These are phyloP conservation scores for Colletotrichum costaricense DNA, from an alignment of 2,329 filamentous ascomycete species.

Conservation along the genomic window DNA sequence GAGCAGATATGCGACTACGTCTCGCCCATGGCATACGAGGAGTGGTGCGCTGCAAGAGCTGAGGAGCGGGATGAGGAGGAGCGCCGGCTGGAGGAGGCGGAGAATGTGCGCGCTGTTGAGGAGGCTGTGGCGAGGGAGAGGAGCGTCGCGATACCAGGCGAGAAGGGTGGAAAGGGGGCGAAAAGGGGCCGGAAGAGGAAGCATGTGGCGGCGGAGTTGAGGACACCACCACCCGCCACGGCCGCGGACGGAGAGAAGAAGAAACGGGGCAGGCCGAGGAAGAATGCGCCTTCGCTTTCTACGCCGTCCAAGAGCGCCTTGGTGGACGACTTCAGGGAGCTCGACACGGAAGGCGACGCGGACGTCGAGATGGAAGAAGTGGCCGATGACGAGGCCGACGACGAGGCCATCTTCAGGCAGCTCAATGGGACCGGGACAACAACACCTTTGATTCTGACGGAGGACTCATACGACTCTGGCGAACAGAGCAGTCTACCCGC, in stretches of 20 bases:
- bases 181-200: background rate
- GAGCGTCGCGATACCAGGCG: background rate
- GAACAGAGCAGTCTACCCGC: background rate
- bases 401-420: conserved; percentile 27
- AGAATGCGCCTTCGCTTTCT: conserved; percentile 44
- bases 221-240: background rate
- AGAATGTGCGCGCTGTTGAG: conserved; percentile 29
- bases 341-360: conserved; percentile 38
- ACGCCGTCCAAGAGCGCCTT: conserved; percentile 47
- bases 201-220: background rate
- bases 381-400: conserved; percentile 42
- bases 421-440: conserved; percentile 14
- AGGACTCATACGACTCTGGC: conserved; percentile 13
- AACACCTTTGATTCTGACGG: background rate
- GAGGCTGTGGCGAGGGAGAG: conserved; percentile 14
- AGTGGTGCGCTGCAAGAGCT: conserved; percentile 63
- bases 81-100: conserved; percentile 41
- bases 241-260: conserved; percentile 39
- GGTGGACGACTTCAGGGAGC: conserved; percentile 42
- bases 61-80: conserved; percentile 56
- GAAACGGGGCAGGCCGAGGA: conserved; percentile 39
- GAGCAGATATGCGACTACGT: conserved; percentile 68
- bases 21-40: conserved; percentile 65
- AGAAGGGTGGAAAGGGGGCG: background rate
- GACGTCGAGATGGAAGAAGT: conserved; percentile 39